These are phyloP conservation scores for Phylloporus arenicola DNA, from an alignment of 768 basidiomycete species.

Conservation along the genomic window DNA sequence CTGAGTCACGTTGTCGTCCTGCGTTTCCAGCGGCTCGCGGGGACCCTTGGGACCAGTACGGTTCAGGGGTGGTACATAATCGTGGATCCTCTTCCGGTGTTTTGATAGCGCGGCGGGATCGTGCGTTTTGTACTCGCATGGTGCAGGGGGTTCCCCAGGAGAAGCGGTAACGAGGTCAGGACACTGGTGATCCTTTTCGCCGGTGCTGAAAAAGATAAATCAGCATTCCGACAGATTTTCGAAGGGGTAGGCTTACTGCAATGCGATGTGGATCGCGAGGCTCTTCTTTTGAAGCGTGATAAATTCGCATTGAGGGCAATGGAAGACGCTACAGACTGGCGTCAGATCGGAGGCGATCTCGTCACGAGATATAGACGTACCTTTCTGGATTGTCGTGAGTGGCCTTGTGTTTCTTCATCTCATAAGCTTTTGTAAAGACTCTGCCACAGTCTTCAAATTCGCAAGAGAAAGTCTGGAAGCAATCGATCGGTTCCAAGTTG, in stretches of 20 bases:
- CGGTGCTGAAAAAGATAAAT: constrained; percentile 13
- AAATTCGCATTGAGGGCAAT: constrained; percentile 18
- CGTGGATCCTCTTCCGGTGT: constrained; percentile 22
- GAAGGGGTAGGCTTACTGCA: constrained; percentile 12
- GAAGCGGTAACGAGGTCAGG: not conserved
- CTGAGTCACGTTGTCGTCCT: not conserved
- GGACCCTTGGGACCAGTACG: not conserved
- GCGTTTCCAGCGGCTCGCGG: not conserved
- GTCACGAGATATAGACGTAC: constrained; percentile 3
- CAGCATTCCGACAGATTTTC: not conserved
- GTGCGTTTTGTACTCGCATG: constrained; percentile 19
- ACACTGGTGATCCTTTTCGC: constrained; percentile 16
- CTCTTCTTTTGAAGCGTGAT: constrained; percentile 17
- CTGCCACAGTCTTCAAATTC: not conserved
- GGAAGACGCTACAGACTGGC: constrained; percentile 9
- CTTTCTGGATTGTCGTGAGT: constrained; percentile 10
- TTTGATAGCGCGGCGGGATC: constrained; percentile 25
- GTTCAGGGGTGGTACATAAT: constrained; percentile 11
- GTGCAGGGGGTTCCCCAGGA: not conserved
- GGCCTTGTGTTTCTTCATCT: constrained; percentile 21
- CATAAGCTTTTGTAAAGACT: constrained; percentile 12
- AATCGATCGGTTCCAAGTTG: not conserved
- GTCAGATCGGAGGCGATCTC: not conserved
- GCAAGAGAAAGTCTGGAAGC: constrained; percentile 13
- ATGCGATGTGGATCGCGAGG: constrained; percentile 15